Percentiles rank a stretch among this genome's conserved stretches.
These are phyloP conservation scores for Gaertneriomyces sp. DNA, from an alignment of 192 early-diverging fungal species.

Conservation along the genomic window DNA sequence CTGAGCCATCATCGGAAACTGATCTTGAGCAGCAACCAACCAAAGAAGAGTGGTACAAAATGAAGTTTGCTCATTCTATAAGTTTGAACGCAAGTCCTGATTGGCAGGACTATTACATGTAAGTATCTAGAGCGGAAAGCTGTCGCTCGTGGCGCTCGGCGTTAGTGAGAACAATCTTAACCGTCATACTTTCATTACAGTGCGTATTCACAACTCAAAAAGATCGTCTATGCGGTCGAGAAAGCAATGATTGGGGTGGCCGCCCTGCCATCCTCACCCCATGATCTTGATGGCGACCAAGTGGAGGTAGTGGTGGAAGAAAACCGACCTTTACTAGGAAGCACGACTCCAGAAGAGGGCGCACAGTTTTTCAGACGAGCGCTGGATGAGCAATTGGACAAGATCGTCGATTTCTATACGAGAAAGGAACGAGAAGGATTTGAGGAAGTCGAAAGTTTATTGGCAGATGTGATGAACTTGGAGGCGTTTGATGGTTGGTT, in stretches of 20 bases:
- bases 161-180: slow-evolving; percentile 2
- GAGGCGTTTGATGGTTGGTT: slow-evolving; percentile 17
- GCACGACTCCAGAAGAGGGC: slow-evolving; percentile 21
- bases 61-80: slow-evolving; percentile 93
- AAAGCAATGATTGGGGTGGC: slow-evolving; percentile 41
- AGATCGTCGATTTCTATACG: slow-evolving; percentile 78
- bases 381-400: slow-evolving; percentile 79
- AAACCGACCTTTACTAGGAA: slow-evolving; percentile 13
- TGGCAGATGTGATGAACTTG: slow-evolving; percentile 48
- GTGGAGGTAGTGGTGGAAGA: slow-evolving; percentile 30
- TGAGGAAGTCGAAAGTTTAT: slow-evolving; percentile 59
- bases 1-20: no score
- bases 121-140: slow-evolving; percentile 9
- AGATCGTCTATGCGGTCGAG: slow-evolving; percentile 48
- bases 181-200: slow-evolving; percentile 5
- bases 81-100: slow-evolving; percentile 83
- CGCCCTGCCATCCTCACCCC: slow-evolving; percentile 31
- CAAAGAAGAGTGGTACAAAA: slow-evolving; percentile 22
- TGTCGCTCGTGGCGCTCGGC: background rate
- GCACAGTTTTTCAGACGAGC: slow-evolving; percentile 60
- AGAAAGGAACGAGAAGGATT: slow-evolving; percentile 79
- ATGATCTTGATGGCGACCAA: slow-evolving; percentile 30
- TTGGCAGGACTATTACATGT: slow-evolving; percentile 49
- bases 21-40: background rate
- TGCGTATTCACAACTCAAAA: slow-evolving; percentile 47